Base-by-base conservation (phyloP, 192 early-diverging fungal species). In the Diversispora eburnea region DNA sequence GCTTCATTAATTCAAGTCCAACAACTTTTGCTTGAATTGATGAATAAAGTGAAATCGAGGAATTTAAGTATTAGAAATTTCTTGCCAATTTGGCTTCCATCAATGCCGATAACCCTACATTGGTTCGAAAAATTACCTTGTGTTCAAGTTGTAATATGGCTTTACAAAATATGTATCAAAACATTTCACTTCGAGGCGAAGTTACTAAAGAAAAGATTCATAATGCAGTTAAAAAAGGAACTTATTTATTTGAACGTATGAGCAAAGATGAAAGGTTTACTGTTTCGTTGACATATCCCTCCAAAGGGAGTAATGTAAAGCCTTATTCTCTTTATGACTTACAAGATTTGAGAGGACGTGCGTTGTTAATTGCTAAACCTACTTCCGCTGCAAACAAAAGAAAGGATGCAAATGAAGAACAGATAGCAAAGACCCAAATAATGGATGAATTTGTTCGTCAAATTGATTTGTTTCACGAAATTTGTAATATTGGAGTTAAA, bases 291-390 rank as follows among this genome's bases (percentile, higher is more conserved):
- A 22, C 41, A 15, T 76, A 63, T 63, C 6, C 8, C 2, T 67
- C 48, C 6, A 39, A 72, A 55, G 25, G 4, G 7, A 57, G 51
- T 15, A 12, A 39, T 13, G 19, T 20, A 10, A 33, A 20, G 20
- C 62, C 10, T 0, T 76, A 72, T 20, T 51, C 17, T 56, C 12
- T 61, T 2, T 47, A 33, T 42, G 75, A 76, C 0, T 54, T 76
- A 15, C 47, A 42, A 6, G 75, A 76, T 64, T 71, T 76, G 25
- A 68, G 75, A 25, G 75, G 68, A 43, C 68, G 68, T 54, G 75
- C 67, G 46, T 17, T 76, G 39, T 52, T 71, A 20, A 61, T 76
- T 22, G 42, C 70, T 10, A 71, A 76, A 60, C 43, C 57, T 15
- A 19, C 39, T 2, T 25, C 13, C 5, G 6, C 59, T 0, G n/a